Evolutionary conservation across 495 filamentous ascomycete species (phyloP).

Genomic region (Penicillium paradoxum): DNA sequence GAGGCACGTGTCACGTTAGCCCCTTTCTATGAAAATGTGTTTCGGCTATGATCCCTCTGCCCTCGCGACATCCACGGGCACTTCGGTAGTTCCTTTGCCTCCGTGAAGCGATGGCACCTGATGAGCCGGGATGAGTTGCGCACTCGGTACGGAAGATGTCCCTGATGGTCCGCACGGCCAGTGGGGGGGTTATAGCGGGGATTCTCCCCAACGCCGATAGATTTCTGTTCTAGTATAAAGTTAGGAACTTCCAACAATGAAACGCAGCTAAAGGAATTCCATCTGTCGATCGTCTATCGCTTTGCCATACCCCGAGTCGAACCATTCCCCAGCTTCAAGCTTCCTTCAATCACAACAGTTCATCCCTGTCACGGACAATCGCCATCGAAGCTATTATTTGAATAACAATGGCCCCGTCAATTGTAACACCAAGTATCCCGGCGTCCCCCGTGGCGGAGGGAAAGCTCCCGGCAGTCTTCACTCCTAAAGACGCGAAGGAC

Average conservation of each 20-base stretch:
- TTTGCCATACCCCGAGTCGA: not conserved
- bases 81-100: not conserved
- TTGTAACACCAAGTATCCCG: not conserved
- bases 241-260: not conserved
- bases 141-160: not conserved
- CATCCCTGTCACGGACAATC: not conserved
- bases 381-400: not conserved
- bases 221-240: not conserved
- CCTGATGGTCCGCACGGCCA: not conserved
- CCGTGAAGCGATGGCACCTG: not conserved
- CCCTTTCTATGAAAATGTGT: not conserved
- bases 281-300: not conserved
- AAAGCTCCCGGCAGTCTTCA: not conserved
- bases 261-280: not conserved
- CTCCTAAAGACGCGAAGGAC: not conserved
- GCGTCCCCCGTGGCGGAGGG: not conserved
- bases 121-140: not conserved
- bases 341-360: not conserved
- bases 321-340: not conserved
- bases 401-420: not conserved
- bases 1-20: not conserved
- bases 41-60: not conserved
- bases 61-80: not conserved
- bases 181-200: not conserved
- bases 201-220: not conserved